Conservation (phyloP, 1,284 basidiomycete species). For the Fomitiporia mediterranea region DNA sequence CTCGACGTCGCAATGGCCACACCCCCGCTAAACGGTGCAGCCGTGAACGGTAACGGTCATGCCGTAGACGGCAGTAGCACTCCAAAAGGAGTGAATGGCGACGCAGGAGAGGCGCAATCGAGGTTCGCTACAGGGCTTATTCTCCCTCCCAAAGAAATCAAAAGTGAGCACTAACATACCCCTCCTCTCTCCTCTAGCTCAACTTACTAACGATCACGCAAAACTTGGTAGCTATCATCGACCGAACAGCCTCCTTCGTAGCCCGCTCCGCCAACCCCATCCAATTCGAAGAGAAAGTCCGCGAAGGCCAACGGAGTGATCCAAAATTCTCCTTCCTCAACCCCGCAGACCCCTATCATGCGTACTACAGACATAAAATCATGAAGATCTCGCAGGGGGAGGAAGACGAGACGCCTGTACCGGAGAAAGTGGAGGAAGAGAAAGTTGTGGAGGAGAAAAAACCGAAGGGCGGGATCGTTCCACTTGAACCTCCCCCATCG, state of each 20-base stretch:
- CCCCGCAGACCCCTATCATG: slow-evolving; percentile 92
- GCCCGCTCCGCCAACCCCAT: slow-evolving; percentile 86
- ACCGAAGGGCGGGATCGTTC: slow-evolving; percentile 12
- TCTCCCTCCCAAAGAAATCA: slow-evolving; percentile 89
- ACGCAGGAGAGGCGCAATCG: slow-evolving; percentile 37
- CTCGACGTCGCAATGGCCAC: slow-evolving; percentile 39
- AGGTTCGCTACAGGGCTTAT: slow-evolving; percentile 81
- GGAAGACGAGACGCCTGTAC: slow-evolving; percentile 45
- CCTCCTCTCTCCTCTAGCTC: slow-evolving; percentile 1
- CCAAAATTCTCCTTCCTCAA: slow-evolving; percentile 97
- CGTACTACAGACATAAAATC: slow-evolving; percentile 90
- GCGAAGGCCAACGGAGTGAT: slow-evolving; percentile 90
- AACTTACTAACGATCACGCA: neutral
- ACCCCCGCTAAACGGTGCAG: slow-evolving; percentile 29
- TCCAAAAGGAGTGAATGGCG: slow-evolving; percentile 38
- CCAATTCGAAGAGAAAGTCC: slow-evolving; percentile 92
- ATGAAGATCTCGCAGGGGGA: slow-evolving; percentile 75
- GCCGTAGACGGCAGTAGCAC: slow-evolving; percentile 34
- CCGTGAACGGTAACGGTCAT: slow-evolving; percentile 39
- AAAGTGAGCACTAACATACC: slow-evolving; percentile 53
- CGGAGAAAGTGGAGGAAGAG: slow-evolving; percentile 33
- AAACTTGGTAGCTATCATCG: slow-evolving; percentile 74
- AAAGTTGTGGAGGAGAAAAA: slow-evolving; percentile 36
- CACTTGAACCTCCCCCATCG: slow-evolving; percentile 73
- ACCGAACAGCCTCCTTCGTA: slow-evolving; percentile 93